These are phyloP conservation scores for Phytophthora hibernalis DNA, from an alignment of 352 stramenopile genomes.

Conservation along the genomic window DNA sequence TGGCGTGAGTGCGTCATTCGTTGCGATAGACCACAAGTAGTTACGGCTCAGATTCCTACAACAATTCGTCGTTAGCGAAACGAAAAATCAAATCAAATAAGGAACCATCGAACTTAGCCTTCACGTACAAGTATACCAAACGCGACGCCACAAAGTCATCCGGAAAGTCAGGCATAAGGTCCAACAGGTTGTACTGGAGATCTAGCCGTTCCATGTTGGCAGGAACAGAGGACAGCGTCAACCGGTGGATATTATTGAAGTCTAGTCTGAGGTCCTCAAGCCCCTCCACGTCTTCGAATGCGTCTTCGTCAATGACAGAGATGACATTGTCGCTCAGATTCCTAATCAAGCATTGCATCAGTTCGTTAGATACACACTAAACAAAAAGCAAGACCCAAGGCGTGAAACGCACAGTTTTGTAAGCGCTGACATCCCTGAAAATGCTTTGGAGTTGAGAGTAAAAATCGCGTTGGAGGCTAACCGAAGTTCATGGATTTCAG, in stretches of 20 bases:
- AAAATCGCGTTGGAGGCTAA: slow-evolving; percentile 68
- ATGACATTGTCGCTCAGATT: slow-evolving; percentile 80
- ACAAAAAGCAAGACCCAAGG: neutral
- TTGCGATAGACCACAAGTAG: slow-evolving; percentile 63
- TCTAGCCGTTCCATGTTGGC: slow-evolving; percentile 51
- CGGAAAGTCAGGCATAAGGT: slow-evolving; percentile 63
- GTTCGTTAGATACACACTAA: slow-evolving; percentile 1
- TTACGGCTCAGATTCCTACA: slow-evolving; percentile 72
- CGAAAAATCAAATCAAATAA: neutral
- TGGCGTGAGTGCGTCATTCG: slow-evolving; percentile 54
- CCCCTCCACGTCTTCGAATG: slow-evolving; percentile 54
- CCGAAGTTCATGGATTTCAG: slow-evolving; percentile 55
- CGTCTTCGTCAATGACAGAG: slow-evolving; percentile 57
- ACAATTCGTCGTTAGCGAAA: neutral
- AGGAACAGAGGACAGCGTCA: slow-evolving; percentile 52
- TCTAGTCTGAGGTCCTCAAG: slow-evolving; percentile 53
- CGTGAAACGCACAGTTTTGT: slow-evolving; percentile 51
- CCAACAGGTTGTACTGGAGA: slow-evolving; percentile 59
- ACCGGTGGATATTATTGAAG: slow-evolving; percentile 55
- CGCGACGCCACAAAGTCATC: slow-evolving; percentile 35
- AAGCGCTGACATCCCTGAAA: slow-evolving; percentile 61
- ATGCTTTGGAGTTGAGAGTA: slow-evolving; percentile 59
- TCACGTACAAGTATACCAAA: slow-evolving; percentile 57
- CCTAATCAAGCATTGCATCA: slow-evolving; percentile 22
- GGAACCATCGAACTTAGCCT: neutral